A percentile compares a stretch with the other conserved stretches of the same genome.
Evolutionary conservation across 345 rosid genomes (phyloP).

Genomic region (Pistacia integerrima): DNA sequence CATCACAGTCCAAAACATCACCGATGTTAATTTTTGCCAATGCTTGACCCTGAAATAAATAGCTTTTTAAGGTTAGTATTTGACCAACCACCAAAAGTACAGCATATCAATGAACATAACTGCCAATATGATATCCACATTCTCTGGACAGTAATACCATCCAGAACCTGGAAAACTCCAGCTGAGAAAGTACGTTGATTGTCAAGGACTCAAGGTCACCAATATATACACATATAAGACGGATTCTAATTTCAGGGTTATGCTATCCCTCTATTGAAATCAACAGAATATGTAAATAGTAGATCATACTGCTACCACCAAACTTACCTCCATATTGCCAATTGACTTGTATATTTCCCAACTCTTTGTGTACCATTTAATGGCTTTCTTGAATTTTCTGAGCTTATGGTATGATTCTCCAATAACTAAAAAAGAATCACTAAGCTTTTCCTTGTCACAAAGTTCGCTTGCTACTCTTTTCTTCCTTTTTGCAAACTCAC

Average conservation of each 20-base stretch:
- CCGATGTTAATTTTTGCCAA: conserved; percentile 82
- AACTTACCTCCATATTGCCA: conserved; percentile 78
- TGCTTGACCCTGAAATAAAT: conserved; percentile 80
- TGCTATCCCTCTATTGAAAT: conserved; percentile 7
- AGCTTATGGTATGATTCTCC: conserved; percentile 93
- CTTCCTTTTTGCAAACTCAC: conserved; percentile 74
- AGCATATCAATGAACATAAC: conserved; percentile 13
- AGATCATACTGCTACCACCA: conserved; percentile 20
- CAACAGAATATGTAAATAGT: conserved; percentile 7
- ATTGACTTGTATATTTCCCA: conserved; percentile 71
- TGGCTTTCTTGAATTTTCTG: conserved; percentile 69
- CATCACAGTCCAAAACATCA: conserved; percentile 64
- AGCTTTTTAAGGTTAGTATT: conserved; percentile 27
- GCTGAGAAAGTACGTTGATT: conserved; percentile 2
- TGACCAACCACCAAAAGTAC: conserved; percentile 15
- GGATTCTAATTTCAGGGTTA: conserved; percentile 2
- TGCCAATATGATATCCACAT: conserved; percentile 6
- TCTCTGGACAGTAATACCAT: conserved; percentile 4
- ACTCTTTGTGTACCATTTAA: conserved; percentile 71
- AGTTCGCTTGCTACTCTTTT: conserved; percentile 70
- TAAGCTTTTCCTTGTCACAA: conserved; percentile 77
- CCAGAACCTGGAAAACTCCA: conserved; percentile 13
- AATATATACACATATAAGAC: not conserved
- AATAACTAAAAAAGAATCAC: conserved; percentile 73
- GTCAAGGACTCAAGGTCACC: not conserved